These are phyloP conservation scores for Thelonectria discophora DNA, from an alignment of 2,329 filamentous ascomycete species.

Conservation along the genomic window DNA sequence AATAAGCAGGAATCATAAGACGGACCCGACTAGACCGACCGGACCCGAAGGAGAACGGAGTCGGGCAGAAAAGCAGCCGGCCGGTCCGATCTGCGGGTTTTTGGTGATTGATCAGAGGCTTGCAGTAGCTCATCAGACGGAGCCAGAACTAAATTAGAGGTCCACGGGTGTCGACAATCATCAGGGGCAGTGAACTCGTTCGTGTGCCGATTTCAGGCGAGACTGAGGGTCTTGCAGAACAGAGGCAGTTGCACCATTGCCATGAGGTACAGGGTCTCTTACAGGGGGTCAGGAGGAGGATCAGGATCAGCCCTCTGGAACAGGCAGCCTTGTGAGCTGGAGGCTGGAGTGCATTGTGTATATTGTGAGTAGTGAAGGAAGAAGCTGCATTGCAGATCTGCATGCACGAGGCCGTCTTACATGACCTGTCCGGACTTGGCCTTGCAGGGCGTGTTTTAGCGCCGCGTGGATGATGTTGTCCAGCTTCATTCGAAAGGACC, in stretches of 20 bases:
- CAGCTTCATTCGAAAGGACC: too few relatives aligned
- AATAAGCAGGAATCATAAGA: background rate
- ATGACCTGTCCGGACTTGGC: background rate
- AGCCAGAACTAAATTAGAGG: background rate
- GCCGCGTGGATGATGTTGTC: background rate
- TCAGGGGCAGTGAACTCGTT: too few relatives aligned
- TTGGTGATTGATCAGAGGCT: background rate
- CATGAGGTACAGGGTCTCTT: conserved; percentile 8
- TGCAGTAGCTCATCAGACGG: conserved; percentile 1
- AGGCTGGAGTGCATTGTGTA: too few relatives aligned
- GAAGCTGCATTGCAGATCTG: background rate
- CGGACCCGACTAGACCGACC: background rate
- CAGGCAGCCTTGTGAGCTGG: background rate
- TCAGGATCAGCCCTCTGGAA: conserved; percentile 8
- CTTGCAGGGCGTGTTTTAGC: background rate
- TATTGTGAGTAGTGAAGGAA: too few relatives aligned
- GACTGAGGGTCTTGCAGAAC: background rate
- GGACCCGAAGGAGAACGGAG: background rate
- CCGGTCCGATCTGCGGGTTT: background rate
- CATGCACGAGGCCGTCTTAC: background rate
- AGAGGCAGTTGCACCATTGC: background rate
- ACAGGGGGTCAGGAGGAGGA: background rate
- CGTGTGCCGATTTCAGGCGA: conserved; percentile 1
- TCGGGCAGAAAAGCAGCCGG: background rate
- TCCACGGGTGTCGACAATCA: too few relatives aligned